phyloP scores from a whole-genome alignment of 148 eudicot species.

The Amaranthus hypochondriacus region DNA sequence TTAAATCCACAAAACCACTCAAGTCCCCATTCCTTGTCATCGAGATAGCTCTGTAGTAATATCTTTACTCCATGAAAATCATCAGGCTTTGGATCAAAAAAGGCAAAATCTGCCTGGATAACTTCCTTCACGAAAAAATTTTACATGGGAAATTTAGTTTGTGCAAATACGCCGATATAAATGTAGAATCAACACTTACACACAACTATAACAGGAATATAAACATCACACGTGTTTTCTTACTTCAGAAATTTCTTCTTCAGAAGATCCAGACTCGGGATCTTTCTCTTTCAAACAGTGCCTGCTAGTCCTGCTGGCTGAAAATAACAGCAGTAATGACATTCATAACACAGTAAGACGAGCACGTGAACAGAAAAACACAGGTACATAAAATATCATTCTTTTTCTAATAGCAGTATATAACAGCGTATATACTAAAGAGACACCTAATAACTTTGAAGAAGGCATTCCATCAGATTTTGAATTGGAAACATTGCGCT shows the following conservation, averaged over 20 bases:
- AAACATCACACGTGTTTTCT: conserved; percentile 13
- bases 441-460: conserved; percentile 36
- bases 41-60: conserved; percentile 68
- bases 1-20: conserved; percentile 75
- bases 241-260: conserved; percentile 56
- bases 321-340: not conserved
- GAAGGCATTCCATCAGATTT: conserved; percentile 21
- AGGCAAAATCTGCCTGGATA: conserved; percentile 93
- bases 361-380: not conserved
- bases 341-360: not conserved
- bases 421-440: not conserved
- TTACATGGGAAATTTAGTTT: not conserved
- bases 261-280: conserved; percentile 48
- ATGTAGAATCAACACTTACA: not conserved
- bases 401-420: not conserved
- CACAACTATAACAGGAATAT: not conserved
- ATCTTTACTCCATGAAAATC: conserved; percentile 90
- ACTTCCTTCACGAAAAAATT: conserved; percentile 40
- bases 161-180: not conserved
- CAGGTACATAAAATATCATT: not conserved
- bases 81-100: conserved; percentile 89
- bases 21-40: conserved; percentile 81
- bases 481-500: conserved; percentile 24
- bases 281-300: conserved; percentile 19
- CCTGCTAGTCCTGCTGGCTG: conserved; percentile 27